These are phyloP conservation scores for Penicillium roqueforti DNA, from an alignment of 495 filamentous ascomycete genomes.

Conservation along the genomic window DNA sequence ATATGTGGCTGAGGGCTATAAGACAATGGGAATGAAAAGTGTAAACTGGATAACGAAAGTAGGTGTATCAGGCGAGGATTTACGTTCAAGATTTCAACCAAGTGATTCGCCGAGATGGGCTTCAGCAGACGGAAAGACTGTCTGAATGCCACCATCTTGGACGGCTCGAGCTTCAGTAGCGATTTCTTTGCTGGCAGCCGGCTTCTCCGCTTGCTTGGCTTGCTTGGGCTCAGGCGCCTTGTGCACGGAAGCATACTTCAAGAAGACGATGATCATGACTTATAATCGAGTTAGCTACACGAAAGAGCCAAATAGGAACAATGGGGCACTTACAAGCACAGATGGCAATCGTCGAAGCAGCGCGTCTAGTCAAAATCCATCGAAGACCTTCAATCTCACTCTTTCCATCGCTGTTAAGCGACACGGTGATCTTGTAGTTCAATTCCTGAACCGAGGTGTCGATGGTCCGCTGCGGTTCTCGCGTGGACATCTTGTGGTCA, in stretches of 20 bases:
- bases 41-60: not conserved
- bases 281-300: slow-evolving; percentile 20
- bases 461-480: slow-evolving; percentile 76
- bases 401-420: slow-evolving; percentile 77
- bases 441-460: slow-evolving; percentile 85
- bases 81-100: slow-evolving; percentile 22
- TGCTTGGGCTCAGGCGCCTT: slow-evolving; percentile 31
- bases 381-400: slow-evolving; percentile 86
- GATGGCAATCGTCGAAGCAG: slow-evolving; percentile 68
- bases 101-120: slow-evolving; percentile 38
- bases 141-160: slow-evolving; percentile 15
- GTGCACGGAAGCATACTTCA: slow-evolving; percentile 42
- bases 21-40: not conserved
- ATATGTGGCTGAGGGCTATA: not conserved
- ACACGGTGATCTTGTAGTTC: slow-evolving; percentile 89
- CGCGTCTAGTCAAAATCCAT: slow-evolving; percentile 85
- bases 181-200: slow-evolving; percentile 24
- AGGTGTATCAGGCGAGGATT: not conserved
- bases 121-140: slow-evolving; percentile 10
- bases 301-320: not conserved
- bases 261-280: slow-evolving; percentile 48
- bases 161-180: slow-evolving; percentile 22
- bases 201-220: slow-evolving; percentile 35
- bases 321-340: slow-evolving; percentile 35
- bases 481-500: slow-evolving; percentile 87